A percentile compares a stretch with the other conserved stretches of the same genome.
phyloP scores from a whole-genome alignment of 2,329 filamentous ascomycete genomes.

The Aspergillus udagawae region DNA sequence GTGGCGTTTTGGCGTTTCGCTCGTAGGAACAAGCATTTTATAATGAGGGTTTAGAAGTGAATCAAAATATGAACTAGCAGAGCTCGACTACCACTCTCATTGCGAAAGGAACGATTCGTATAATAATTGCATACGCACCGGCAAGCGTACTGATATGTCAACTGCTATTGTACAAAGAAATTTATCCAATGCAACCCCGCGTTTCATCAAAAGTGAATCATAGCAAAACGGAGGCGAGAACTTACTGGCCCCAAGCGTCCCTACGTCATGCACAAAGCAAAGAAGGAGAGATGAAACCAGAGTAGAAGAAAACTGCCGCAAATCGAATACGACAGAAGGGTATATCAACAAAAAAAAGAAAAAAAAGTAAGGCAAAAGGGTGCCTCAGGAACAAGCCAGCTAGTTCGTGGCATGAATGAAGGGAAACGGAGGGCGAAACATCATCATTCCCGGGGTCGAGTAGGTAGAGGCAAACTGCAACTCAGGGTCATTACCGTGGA shows the following conservation, averaged over 20 bases:
- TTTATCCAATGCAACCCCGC: slow-evolving; percentile 1
- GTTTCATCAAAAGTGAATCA: neutral
- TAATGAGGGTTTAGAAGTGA: neutral
- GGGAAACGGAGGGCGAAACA: neutral
- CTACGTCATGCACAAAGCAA: neutral
- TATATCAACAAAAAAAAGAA: slow-evolving; percentile 2
- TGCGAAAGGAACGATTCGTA: neutral
- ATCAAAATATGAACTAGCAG: neutral
- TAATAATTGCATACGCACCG: neutral
- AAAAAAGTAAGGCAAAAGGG: neutral
- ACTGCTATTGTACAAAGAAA: neutral
- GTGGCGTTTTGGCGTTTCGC: slow-evolving; percentile 1
- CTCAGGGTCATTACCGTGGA: neutral
- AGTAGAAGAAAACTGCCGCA: neutral
- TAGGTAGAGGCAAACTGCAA: neutral
- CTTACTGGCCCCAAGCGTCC: neutral
- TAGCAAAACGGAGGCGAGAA: neutral
- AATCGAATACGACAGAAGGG: neutral
- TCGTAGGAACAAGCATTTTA: neutral
- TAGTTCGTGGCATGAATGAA: neutral
- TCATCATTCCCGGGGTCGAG: neutral
- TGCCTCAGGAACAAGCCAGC: neutral
- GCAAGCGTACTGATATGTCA: neutral
- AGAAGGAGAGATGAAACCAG: neutral
- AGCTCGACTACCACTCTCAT: neutral